A percentile compares a stretch with the other conserved stretches of the same genome.
phyloP scores from a whole-genome alignment of 768 basidiomycete genomes.

The Lactarius hatsudake region DNA sequence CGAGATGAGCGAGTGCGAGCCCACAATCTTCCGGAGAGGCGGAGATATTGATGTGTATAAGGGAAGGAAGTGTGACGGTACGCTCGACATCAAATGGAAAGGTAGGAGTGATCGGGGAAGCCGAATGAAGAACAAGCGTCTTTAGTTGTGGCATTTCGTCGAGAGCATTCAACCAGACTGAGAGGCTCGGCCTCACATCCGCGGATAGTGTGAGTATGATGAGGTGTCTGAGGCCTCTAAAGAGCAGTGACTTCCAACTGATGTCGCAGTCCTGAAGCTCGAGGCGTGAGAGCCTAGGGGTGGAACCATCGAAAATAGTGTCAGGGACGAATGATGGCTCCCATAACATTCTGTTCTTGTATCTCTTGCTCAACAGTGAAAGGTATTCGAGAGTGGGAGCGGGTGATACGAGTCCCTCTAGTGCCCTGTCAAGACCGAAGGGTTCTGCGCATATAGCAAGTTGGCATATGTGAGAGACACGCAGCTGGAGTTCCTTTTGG shows the following conservation, averaged over 20 bases:
- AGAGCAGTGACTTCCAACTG: slow-evolving; percentile 7
- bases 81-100: not conserved
- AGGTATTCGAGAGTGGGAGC: not conserved
- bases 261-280: slow-evolving; percentile 1
- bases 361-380: not conserved
- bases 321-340: accelerated
- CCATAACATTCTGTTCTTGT: too few species aligned
- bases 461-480: not conserved
- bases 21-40: not conserved
- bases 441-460: not conserved
- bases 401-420: not conserved
- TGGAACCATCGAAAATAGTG: not conserved
- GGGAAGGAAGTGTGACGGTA: not conserved
- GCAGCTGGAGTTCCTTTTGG: not conserved
- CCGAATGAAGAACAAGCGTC: not conserved
- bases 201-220: not conserved
- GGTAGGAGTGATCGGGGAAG: not conserved
- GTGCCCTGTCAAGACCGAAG: not conserved
- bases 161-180: slow-evolving; percentile 4
- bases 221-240: not conserved
- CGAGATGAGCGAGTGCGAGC: not conserved
- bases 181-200: not conserved
- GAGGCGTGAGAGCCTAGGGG: slow-evolving; percentile 7
- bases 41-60: not conserved
- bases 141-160: not conserved